Conservation (phyloP, 768 basidiomycete genomes). For the Pleurotus tuoliensis region DNA sequence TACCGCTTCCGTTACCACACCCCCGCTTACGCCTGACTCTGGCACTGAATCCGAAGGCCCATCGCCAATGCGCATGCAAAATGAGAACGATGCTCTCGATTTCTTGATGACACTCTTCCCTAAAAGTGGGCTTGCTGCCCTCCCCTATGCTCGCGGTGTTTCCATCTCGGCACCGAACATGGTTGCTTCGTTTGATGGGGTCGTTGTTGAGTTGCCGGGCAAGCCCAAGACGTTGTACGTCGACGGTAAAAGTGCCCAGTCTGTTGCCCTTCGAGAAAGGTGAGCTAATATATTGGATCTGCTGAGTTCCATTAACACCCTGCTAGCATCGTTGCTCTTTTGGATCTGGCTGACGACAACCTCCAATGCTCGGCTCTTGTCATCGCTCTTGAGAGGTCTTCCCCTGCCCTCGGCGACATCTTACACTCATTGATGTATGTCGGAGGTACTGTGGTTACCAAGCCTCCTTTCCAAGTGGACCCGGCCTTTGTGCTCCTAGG, state of each 20-base stretch:
- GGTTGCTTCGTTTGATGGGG: slow-evolving; percentile 69
- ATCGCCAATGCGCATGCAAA: slow-evolving; percentile 33
- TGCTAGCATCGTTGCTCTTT: slow-evolving; percentile 73
- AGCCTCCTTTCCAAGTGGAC: slow-evolving; percentile 72
- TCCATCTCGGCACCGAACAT: slow-evolving; percentile 66
- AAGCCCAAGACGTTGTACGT: slow-evolving; percentile 78
- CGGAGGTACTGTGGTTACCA: slow-evolving; percentile 81
- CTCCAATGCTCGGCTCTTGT: slow-evolving; percentile 74
- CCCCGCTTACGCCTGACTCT: slow-evolving; percentile 77
- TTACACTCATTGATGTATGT: slow-evolving; percentile 93
- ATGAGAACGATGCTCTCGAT: slow-evolving; percentile 66
- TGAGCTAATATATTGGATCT: slow-evolving; percentile 24
- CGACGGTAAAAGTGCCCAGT: slow-evolving; percentile 76
- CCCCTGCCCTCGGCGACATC: slow-evolving; percentile 65
- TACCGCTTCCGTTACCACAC: slow-evolving; percentile 48
- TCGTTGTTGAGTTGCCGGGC: slow-evolving; percentile 71
- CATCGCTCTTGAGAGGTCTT: slow-evolving; percentile 74
- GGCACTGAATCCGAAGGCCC: slow-evolving; percentile 41
- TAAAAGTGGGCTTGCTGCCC: slow-evolving; percentile 57
- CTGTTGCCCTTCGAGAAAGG: slow-evolving; percentile 83
- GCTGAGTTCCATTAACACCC: slow-evolving; percentile 9
- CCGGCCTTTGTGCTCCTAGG: slow-evolving; percentile 82
- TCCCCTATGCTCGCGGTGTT: slow-evolving; percentile 74
- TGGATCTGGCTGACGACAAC: slow-evolving; percentile 85
- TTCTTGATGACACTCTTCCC: slow-evolving; percentile 81